Evolutionary conservation across 2,329 filamentous ascomycete genomes (phyloP).

Genomic region (Intubia oerlemansii): DNA sequence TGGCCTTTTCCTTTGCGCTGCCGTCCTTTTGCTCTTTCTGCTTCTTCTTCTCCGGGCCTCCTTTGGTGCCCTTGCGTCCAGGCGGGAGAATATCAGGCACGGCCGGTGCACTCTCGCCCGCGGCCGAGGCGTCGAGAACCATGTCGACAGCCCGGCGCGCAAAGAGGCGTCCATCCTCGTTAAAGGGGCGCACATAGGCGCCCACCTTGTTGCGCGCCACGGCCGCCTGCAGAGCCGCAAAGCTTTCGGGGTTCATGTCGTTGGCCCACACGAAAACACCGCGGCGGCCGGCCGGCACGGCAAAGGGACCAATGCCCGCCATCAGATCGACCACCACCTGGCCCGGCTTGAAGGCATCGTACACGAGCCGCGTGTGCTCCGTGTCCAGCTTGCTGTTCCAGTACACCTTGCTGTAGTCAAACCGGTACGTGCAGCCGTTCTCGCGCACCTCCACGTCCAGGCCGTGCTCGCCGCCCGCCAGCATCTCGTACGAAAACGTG

Average conservation of each 20-base stretch:
- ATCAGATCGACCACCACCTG: conserved; percentile 92
- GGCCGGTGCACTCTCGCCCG: conserved; percentile 20
- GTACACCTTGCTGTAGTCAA: conserved; percentile 93
- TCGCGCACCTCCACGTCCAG: conserved; percentile 68
- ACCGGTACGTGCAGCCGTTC: conserved; percentile 67
- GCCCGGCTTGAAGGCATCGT: conserved; percentile 56
- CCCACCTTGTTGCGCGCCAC: conserved; percentile 60
- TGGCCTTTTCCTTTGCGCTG: conserved; percentile 5
- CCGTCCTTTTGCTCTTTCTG: neutral
- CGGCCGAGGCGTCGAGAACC: conserved; percentile 27
- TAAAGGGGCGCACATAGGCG: conserved; percentile 57
- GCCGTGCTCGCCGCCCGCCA: conserved; percentile 62
- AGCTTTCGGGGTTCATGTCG: conserved; percentile 86
- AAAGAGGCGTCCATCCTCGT: conserved; percentile 63
- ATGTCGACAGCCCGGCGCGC: conserved; percentile 48
- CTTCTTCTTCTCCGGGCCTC: neutral
- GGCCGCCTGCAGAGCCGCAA: conserved; percentile 46
- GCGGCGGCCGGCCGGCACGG: conserved; percentile 74
- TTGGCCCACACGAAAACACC: conserved; percentile 90
- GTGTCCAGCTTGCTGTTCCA: conserved; percentile 88
- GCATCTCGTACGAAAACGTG: conserved; percentile 81
- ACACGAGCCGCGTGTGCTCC: conserved; percentile 66
- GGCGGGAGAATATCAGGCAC: neutral
- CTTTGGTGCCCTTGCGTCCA: neutral
- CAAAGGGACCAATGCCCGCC: conserved; percentile 92